These are phyloP conservation scores for Boletus subcaerulescens DNA, from an alignment of 768 basidiomycete species.

Conservation along the genomic window DNA sequence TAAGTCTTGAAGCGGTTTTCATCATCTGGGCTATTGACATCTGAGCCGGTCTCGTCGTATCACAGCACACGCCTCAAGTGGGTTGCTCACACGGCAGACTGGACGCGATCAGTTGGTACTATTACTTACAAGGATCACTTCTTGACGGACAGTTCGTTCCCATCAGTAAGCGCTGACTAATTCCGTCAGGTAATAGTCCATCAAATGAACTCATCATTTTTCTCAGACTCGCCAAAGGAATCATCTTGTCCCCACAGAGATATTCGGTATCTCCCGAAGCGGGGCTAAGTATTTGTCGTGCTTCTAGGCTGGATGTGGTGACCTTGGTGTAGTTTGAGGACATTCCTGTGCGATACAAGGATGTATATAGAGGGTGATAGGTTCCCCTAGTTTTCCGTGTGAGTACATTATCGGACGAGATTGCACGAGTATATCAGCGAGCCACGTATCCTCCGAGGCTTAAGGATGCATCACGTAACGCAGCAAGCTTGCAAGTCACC, in stretches of 20 bases:
- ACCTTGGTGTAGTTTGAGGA: background rate
- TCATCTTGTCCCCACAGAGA: conserved; percentile 55
- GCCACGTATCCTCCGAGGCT: too few species aligned
- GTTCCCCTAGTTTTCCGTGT: background rate
- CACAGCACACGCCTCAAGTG: conserved; percentile 48
- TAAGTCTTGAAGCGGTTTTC: background rate
- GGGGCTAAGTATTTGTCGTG: conserved; percentile 33
- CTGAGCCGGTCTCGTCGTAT: background rate
- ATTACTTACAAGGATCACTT: conserved; percentile 59
- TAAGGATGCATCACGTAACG: too few species aligned
- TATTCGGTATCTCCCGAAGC: conserved; percentile 52
- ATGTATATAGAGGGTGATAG: background rate
- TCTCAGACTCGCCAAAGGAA: conserved; percentile 48
- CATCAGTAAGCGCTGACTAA: conserved; percentile 43
- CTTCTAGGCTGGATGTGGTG: background rate
- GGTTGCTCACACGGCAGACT: conserved; percentile 41
- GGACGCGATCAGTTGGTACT: conserved; percentile 56
- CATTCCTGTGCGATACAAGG: background rate
- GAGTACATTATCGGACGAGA: background rate
- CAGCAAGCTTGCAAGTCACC: too few species aligned
- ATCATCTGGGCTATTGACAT: background rate
- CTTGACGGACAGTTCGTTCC: conserved; percentile 62
- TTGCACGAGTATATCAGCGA: too few species aligned
- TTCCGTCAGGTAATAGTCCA: background rate
- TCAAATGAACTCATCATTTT: background rate